phyloP scores from a whole-genome alignment of 2,329 filamentous ascomycete species.

The Huntiella abstrusa region DNA sequence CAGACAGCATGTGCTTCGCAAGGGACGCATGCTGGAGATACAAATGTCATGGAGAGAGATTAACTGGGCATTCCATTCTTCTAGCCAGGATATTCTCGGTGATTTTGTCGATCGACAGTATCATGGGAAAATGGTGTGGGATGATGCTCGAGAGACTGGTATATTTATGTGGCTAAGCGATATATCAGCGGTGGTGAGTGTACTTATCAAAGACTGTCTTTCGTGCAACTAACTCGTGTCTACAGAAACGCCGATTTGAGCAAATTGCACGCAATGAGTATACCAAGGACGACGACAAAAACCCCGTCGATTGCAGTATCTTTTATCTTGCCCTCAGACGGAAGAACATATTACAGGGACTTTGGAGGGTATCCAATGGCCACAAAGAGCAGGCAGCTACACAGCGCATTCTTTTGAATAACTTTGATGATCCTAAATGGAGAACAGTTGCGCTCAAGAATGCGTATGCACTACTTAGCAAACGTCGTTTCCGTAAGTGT shows the following conservation, averaged over 20 bases:
- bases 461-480: conserved; percentile 84
- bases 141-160: conserved; percentile 66
- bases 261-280: conserved; percentile 86
- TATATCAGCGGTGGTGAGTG: conserved; percentile 49
- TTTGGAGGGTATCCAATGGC: conserved; percentile 91
- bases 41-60: conserved; percentile 63
- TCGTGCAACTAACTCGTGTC: neutral
- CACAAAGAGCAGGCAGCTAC: conserved; percentile 72
- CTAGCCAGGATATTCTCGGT: conserved; percentile 71
- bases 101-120: conserved; percentile 69
- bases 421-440: conserved; percentile 77
- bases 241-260: conserved; percentile 40
- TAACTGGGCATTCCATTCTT: conserved; percentile 68
- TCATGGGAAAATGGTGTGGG: conserved; percentile 65
- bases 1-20: conserved; percentile 57
- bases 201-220: neutral
- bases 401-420: conserved; percentile 63
- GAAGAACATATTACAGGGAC: conserved; percentile 71
- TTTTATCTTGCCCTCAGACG: conserved; percentile 84
- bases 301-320: conserved; percentile 76
- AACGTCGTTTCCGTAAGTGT: conserved; percentile 57
- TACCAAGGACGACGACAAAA: conserved; percentile 67
- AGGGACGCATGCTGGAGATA: conserved; percentile 42
- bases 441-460: conserved; percentile 84
- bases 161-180: conserved; percentile 93